Evolutionary conservation across 768 basidiomycete species (phyloP).

Genomic region (Tulasnella sp.): DNA sequence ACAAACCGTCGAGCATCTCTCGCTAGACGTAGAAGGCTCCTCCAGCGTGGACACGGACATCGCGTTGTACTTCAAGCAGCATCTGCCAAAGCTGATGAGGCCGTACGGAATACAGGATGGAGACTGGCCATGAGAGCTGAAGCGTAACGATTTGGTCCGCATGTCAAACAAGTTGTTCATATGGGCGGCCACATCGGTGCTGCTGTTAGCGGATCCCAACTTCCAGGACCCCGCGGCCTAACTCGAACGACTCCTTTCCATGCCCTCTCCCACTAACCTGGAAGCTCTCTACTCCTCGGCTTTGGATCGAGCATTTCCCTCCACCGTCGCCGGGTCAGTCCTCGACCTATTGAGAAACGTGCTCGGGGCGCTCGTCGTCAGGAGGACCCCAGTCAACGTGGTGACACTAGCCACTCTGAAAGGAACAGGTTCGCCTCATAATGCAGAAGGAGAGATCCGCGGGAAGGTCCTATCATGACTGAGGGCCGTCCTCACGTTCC

Average conservation of each 20-base stretch:
- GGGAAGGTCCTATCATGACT: no score
- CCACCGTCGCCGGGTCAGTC: no score
- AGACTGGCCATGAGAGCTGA: not conserved
- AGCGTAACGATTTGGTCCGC: not conserved
- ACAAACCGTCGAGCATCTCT: not conserved
- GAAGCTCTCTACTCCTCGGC: no score
- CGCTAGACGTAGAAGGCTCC: not conserved
- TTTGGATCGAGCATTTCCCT: no score
- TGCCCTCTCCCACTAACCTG: not conserved
- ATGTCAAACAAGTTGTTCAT: not conserved
- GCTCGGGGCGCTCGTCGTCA: no score
- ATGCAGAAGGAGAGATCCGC: no score
- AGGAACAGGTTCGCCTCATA: no score
- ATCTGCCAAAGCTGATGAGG: not conserved
- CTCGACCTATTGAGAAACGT: no score
- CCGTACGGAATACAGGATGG: not conserved
- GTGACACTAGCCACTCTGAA: no score
- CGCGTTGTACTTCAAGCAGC: not conserved
- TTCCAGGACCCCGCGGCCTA: not conserved
- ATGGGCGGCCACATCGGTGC: not conserved
- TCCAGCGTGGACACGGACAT: not conserved
- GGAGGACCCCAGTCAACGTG: no score
- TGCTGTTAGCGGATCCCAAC: not conserved
- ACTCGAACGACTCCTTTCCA: not conserved
- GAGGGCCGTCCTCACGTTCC: no score